Evolutionary conservation across 805 yeast genomes (phyloP).

Genomic region (Wickerhamiella brachini): DNA sequence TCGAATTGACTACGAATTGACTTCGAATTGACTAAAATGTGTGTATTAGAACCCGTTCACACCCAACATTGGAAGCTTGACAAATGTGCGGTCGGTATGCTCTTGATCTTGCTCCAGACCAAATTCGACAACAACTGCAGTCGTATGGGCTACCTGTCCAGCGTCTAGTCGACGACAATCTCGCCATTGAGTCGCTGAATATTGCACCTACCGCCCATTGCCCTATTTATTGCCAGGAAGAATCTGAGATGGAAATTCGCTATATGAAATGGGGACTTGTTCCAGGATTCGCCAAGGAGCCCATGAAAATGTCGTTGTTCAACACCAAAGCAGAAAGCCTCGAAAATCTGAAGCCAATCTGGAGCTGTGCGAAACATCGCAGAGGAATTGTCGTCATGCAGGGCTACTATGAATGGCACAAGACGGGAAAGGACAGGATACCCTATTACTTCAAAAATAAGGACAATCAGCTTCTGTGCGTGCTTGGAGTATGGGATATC

Average conservation of each 20-base stretch:
- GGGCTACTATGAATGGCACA: slow-evolving; percentile 80
- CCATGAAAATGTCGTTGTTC: slow-evolving; percentile 27
- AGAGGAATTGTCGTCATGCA: slow-evolving; percentile 68
- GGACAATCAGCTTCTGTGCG: slow-evolving; percentile 39
- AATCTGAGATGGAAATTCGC: slow-evolving; percentile 19
- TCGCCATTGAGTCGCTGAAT: background rate
- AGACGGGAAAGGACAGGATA: slow-evolving; percentile 29
- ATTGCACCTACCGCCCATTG: background rate
- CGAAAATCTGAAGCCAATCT: slow-evolving; percentile 33
- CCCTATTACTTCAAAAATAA: slow-evolving; percentile 56
- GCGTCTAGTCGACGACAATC: background rate
- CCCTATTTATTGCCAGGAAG: background rate
- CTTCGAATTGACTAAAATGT: too few relatives aligned
- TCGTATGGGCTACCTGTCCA: background rate
- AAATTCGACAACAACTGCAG: background rate
- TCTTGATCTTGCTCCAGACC: background rate
- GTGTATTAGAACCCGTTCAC: too few relatives aligned
- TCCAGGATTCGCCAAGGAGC: slow-evolving; percentile 31
- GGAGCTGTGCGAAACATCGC: slow-evolving; percentile 38
- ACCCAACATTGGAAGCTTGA: too few relatives aligned
- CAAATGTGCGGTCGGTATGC: slow-evolving; percentile 1
- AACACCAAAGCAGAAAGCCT: slow-evolving; percentile 64
- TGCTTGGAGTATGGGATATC: slow-evolving; percentile 44
- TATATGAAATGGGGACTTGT: slow-evolving; percentile 73
- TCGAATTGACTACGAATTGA: too few relatives aligned